phyloP scores from a whole-genome alignment of 176 grass and related monocot genomes.

The Phragmites australis region DNA sequence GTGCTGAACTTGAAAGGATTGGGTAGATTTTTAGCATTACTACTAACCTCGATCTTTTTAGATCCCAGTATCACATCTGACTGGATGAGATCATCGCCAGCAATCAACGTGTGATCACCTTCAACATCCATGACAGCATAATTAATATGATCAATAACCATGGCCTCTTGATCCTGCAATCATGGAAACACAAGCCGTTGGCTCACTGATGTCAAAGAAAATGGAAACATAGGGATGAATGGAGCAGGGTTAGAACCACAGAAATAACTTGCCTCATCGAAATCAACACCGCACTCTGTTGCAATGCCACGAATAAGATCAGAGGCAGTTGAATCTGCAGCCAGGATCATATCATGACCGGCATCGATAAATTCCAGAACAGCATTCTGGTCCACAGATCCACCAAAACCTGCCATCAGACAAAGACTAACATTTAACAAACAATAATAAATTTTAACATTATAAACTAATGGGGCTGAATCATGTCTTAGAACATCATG shows the following conservation, averaged over 20 bases:
- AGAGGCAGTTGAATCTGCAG: constrained; percentile 75
- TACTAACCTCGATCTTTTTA: constrained; percentile 71
- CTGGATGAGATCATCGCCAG: constrained; percentile 71
- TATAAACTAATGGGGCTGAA: neutral
- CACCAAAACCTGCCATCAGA: constrained; percentile 63
- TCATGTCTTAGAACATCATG: neutral
- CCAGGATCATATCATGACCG: constrained; percentile 90
- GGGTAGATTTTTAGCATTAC: neutral
- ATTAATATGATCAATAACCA: constrained; percentile 87
- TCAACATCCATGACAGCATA: constrained; percentile 76
- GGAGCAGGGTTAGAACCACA: neutral
- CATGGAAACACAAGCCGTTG: neutral
- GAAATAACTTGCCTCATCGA: constrained; percentile 77
- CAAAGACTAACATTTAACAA: neutral
- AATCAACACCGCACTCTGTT: constrained; percentile 89
- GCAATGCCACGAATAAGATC: constrained; percentile 94
- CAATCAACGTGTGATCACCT: constrained; percentile 87
- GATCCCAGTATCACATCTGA: constrained; percentile 80
- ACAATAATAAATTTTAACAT: too few relatives aligned
- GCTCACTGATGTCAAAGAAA: constrained; percentile 7
- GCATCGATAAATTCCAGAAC: constrained; percentile 84
- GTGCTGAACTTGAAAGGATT: neutral
- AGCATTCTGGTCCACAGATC: constrained; percentile 77
- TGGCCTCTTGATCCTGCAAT: constrained; percentile 69
- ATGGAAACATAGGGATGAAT: neutral